These are phyloP conservation scores for Wickerhamiella spandovensis DNA, from an alignment of 805 yeast genomes.

Conservation along the genomic window DNA sequence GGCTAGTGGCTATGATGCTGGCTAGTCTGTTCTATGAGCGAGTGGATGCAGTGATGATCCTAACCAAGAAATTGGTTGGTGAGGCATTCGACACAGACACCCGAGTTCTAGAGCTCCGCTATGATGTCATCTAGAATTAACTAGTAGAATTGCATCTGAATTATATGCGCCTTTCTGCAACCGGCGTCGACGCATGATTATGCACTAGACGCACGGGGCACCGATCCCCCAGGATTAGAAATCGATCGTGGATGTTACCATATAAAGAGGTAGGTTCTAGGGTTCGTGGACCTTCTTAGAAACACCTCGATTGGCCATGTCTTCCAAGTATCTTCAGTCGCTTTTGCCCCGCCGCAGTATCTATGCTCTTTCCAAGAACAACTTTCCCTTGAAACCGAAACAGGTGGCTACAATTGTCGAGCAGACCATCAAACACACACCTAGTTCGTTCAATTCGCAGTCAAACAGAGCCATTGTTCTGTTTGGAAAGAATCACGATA, in stretches of 20 bases:
- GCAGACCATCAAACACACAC: conserved; percentile 34
- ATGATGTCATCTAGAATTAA: neutral
- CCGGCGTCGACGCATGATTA: neutral
- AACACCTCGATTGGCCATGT: neutral
- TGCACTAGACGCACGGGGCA: neutral
- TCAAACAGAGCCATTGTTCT: conserved; percentile 35
- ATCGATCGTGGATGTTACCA: too few relatives aligned
- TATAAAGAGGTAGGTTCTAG: too few relatives aligned
- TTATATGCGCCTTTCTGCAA: too few relatives aligned
- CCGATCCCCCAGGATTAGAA: neutral
- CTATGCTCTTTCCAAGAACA: conserved; percentile 32
- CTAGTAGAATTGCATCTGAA: too few relatives aligned
- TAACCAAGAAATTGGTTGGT: conserved; percentile 25
- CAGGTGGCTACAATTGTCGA: conserved; percentile 32
- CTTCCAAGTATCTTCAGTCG: conserved; percentile 3
- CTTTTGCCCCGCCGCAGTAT: conserved; percentile 34
- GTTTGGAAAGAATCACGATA: conserved; percentile 33
- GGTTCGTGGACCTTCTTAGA: neutral
- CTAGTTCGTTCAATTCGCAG: conserved; percentile 41
- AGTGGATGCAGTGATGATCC: conserved; percentile 21
- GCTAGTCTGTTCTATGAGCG: conserved; percentile 22
- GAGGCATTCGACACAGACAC: conserved; percentile 20
- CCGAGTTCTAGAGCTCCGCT: neutral
- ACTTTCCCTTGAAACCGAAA: conserved; percentile 30
- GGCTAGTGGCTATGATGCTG: conserved; percentile 17